These are phyloP conservation scores for Hemileia vastatrix DNA, from an alignment of 1,284 basidiomycete genomes.

Conservation along the genomic window DNA sequence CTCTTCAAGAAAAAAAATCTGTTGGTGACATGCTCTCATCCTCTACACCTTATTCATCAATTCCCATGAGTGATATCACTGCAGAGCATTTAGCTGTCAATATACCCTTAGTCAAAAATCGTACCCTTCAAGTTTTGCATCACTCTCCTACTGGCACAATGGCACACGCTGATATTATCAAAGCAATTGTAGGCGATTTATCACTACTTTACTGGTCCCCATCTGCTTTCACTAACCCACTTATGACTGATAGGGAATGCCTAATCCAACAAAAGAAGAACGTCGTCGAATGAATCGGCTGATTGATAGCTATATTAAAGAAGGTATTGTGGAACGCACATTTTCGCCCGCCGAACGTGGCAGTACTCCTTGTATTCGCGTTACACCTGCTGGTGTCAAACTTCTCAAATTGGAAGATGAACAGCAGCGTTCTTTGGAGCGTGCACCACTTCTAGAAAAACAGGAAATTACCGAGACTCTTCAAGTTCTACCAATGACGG, in stretches of 20 bases:
- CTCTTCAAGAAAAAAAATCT: no score
- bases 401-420: no score
- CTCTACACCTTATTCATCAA: no score
- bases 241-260: constrained; percentile 6
- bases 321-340: constrained; percentile 17
- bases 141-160: constrained; percentile 24
- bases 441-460: no score
- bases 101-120: constrained; percentile 24
- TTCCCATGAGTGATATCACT: constrained; percentile 28
- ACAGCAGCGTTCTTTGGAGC: no score
- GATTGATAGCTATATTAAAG: constrained; percentile 22
- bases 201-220: constrained; percentile 11
- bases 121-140: constrained; percentile 28
- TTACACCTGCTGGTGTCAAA: constrained; percentile 10
- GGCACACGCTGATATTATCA: constrained; percentile 31
- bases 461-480: no score
- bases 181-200: constrained; percentile 31
- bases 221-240: not conserved
- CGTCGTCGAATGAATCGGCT: constrained; percentile 17
- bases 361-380: constrained; percentile 20
- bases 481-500: no score
- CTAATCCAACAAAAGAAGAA: constrained; percentile 20
- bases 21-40: no score
- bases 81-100: constrained; percentile 28
- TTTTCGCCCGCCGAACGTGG: constrained; percentile 7